These are phyloP conservation scores for Candida saitoana DNA, from an alignment of 805 yeast genomes.

Conservation along the genomic window DNA sequence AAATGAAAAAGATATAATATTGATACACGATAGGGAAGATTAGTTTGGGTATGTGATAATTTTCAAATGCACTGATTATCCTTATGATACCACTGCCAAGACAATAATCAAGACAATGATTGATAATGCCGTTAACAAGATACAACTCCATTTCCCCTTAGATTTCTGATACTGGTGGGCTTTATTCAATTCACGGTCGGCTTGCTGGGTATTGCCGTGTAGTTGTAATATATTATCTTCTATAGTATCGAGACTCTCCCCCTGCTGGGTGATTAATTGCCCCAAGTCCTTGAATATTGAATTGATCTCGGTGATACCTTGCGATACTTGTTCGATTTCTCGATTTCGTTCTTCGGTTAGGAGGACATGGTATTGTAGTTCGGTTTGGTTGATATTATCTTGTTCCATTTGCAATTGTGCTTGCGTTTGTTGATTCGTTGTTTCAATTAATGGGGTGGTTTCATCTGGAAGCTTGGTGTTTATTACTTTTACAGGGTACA, in stretches of 20 bases:
- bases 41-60: too few species aligned
- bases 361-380: conserved; percentile 59
- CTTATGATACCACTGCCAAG: conserved; percentile 47
- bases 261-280: conserved; percentile 76
- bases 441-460: conserved; percentile 36
- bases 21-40: too few species aligned
- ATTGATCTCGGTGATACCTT: conserved; percentile 81
- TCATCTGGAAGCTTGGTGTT: conserved; percentile 18
- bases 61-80: too few species aligned
- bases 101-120: conserved; percentile 57
- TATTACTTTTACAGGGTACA: conserved; percentile 18
- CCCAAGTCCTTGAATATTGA: conserved; percentile 80
- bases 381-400: conserved; percentile 40
- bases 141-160: conserved; percentile 71
- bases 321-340: conserved; percentile 67
- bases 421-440: conserved; percentile 22
- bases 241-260: conserved; percentile 75
- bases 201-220: conserved; percentile 62
- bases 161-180: conserved; percentile 73
- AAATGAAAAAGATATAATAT: too few species aligned
- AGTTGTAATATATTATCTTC: conserved; percentile 72
- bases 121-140: conserved; percentile 54
- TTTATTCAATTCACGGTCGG: conserved; percentile 62
- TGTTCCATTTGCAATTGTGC: conserved; percentile 32
- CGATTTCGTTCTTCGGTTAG: conserved; percentile 69